Base-by-base conservation (phyloP, 345 rosid genomes). In the Geranium brycei region DNA sequence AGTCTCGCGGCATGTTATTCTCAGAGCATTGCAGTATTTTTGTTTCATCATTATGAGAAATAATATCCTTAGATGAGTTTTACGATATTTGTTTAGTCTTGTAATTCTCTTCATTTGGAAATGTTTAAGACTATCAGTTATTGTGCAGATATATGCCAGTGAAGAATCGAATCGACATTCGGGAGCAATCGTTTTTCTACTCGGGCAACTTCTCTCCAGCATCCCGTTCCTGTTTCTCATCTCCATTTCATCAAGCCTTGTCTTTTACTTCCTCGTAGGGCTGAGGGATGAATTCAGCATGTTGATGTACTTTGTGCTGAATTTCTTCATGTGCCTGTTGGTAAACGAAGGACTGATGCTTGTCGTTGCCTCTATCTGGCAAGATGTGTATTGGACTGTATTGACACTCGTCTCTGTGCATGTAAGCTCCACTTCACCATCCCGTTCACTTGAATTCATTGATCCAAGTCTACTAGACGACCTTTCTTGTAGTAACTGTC, bases 281-380 rank as follows among this genome's bases (percentile, higher is more conserved):
- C 76, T 95, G 63, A 81, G 76, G 73, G 91, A 91, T 38, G 92
- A 84, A 53, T 95, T 95, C 80, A 87, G 97, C 81, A 77, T 91
- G 81, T 81, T 95, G 74, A 91, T 95, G 99, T 95, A 95, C 86
- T 91, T 91, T 66, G 97, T 95, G 65, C 87, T 95, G 70, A 95
- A 95, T 77, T 82, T 95, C 85, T 95, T 95, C 75, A 75, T 79
- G 77, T 91, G 95, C 80, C 86, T 95, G 60, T 55, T 95, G 32
- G 96, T 87, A 58, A 95, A 91, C 67, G 99, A 95, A 77, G 99
- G 99, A 59, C 69, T 95, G 35, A 81, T 87, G 80, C 87, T 95
- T 66, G 75, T 74, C 31, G 66, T 91, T 40, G 78, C 80, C 71
- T 80, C 91, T 62, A 71, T 88, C 41, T 90, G 91, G 85, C 85